Evolutionary conservation across 2,329 filamentous ascomycete species (phyloP), one percentile per base, ranked within the genome.

Genomic region (Lachnellula subtilissima): DNA sequence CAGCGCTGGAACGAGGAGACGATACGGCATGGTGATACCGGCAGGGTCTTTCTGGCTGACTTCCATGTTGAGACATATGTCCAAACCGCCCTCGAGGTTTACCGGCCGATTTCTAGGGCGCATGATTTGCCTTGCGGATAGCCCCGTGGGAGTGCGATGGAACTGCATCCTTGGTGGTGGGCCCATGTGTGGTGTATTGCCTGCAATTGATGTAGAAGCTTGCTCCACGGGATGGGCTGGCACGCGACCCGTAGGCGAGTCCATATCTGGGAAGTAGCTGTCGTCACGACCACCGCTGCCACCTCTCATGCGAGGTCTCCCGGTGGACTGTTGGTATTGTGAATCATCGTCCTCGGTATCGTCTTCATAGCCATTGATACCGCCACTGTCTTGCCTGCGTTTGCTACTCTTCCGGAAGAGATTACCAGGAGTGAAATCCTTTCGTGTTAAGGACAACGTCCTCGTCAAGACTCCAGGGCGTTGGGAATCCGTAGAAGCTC

Each of bases 1-100:
- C 51, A 99, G 75, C 52, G 85, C 84, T 11, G 95, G 94, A 5
- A 99, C 86, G 1, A 97, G 79, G 5, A 99, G 75, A 40, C 91
- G 80, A 71, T 99, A 99, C 8, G 91, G 90, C 50, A 85, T 83
- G 0, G 94, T 99, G 61, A 90, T 91, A 14, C 94, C 95, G 0
- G 88, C 81, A 0, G 94, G 93, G 65, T 99, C 91, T 60, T 84
- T 85, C 46, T 89, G 82, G 65, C 87, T 91, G 59, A 97, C 84
- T 73, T 99, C 94, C 60, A 96, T 85, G 65, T 97, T 96, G 45
- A 99, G 74, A 50, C 85, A 88, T 37, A 99, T 86, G 62, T 97
- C 91, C 9, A 99, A 76, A 0, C 91, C 91, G 32, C 87, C 88
- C 68, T 94, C 84, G 0, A 97, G 78, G 67, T 96, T 85, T 57